Base-by-base conservation (phyloP, 2,329 filamentous ascomycete species). In the Lachnellula occidentalis region DNA sequence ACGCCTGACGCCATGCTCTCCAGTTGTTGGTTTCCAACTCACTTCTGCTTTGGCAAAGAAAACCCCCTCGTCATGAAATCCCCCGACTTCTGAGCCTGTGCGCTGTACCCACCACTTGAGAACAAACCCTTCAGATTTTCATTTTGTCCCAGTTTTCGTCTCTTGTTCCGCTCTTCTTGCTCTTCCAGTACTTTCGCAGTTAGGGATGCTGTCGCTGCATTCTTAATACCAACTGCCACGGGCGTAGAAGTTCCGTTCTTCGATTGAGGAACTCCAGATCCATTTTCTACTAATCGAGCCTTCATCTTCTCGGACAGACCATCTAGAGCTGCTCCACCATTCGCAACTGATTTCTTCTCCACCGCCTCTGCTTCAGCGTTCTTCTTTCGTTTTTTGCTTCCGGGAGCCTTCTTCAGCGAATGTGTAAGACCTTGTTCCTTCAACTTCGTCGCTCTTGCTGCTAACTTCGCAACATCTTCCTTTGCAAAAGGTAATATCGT, bases 141-240 rank as follows among this genome's bases (percentile, higher is more conserved):
- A 64, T 76, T 82, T 54, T 78, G 70, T 0, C 61, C 83, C 62
- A 90, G 65, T 67, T 88, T 95, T 57, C 88, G 78, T 61, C 86
- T 77, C 73, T 92, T 96, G 61, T 90, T 91, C 53, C 81, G 79
- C 65, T 87, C 84, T 49, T 92, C 88, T 69, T 96, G 90, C 66
- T 97, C 92, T 22, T 87, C 86, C 24, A 97, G 70, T 0, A 99
- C 92, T 63, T 86, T 91, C 0, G 88, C 88, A 0, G 92, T 95
- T 43, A 99, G 73, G 3, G 85, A 87, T 0, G 92, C 92, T 0
- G 94, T 94, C 53, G 89, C 81, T 0, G 89, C 77, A 64, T 97
- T 95, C 70, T 96, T 96, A 70, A 97, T 96, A 11, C 86, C 83
- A 24, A 59, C 57, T 42, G 56, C 53, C 7, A 50, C 57, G 24